phyloP scores from a whole-genome alignment of 768 basidiomycete genomes.

The Naematelia aurantialba region DNA sequence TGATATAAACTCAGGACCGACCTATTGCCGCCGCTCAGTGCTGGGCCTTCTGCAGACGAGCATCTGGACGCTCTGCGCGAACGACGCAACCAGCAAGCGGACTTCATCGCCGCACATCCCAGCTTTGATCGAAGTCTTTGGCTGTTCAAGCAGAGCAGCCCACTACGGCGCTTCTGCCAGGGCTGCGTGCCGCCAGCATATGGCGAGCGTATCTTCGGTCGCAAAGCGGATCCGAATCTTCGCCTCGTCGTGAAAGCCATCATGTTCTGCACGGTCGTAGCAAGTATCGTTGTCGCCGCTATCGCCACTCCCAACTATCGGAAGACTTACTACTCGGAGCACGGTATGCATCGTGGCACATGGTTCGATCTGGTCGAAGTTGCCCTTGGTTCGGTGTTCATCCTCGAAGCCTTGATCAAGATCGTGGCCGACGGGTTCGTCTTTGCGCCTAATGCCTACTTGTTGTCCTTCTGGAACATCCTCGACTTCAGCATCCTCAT shows the following conservation, averaged over 20 bases:
- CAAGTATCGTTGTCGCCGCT: conserved; percentile 73
- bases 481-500: conserved; percentile 81
- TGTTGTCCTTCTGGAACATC: conserved; percentile 86
- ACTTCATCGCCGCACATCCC: conserved; percentile 84
- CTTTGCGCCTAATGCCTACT: conserved; percentile 68
- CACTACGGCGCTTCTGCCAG: conserved; percentile 71
- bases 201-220: conserved; percentile 84
- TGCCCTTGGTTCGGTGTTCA: conserved; percentile 63
- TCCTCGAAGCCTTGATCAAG: conserved; percentile 84
- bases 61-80: conserved; percentile 63
- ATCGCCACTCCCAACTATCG: conserved; percentile 83
- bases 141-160: conserved; percentile 76
- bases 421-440: conserved; percentile 85
- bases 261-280: conserved; percentile 71
- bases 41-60: conserved; percentile 29
- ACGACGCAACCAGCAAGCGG: conserved; percentile 69
- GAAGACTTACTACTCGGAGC: conserved; percentile 60
- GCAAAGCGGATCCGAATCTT: conserved; percentile 61
- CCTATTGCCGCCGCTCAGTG: conserved; percentile 30
- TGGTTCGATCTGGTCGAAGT: conserved; percentile 87
- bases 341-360: conserved; percentile 63
- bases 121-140: conserved; percentile 86
- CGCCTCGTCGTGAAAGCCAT: conserved; percentile 71
- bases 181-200: conserved; percentile 73
- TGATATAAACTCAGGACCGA: conserved; percentile 29